Base-by-base conservation (phyloP, 495 filamentous ascomycete species). In the Gamarada debralockiae region DNA sequence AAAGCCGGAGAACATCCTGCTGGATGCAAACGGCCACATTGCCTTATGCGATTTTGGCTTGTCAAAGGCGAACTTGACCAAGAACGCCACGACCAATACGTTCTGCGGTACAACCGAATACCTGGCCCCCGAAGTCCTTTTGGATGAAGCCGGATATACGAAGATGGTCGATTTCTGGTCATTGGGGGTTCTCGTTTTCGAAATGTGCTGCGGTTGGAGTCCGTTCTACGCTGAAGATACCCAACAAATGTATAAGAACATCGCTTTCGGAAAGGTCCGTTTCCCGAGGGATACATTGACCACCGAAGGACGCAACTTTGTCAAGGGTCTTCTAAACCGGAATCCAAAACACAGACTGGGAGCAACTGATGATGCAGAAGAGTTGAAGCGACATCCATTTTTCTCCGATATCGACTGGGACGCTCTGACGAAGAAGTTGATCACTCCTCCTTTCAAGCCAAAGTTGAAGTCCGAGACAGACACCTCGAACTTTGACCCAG, bases 151-250 rank as follows among this genome's bases (percentile, higher is more conserved):
- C 58, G 93, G 93, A n/a, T 98, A 98, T 64, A 97, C 93, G 13
- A 98, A 97, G 71, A 97, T 98, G 95, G 93, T 98, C 3, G 93
- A 98, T 68, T 98, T 98, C 70, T 98, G 95, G 93, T 97, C 93
- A 5, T 77, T 98, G 36, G 93, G 93, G 41, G 93, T 98, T 13
- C 79, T 98, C 20, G 93, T 98, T 9, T 98, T 98, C 66, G 93
- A 98, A 69, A 98, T 98, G 93, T 97, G 92, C 69, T 98, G 93
- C 63, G 93, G 93, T 2, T 98, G 93, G 93, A 95, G 90, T 61
- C 93, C 93, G 0, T 98, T 98, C 72, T 98, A 97, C 64, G 95
- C 93, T 51, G 93, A 98, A 56, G 95, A 98, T 60, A 97, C 92
- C 2, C 93, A 98, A 68, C 93, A 98, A 66, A 98, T 98, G 93